These are phyloP conservation scores for Plectosphaerella plurivora DNA, from an alignment of 2,329 filamentous ascomycete species.

Conservation along the genomic window DNA sequence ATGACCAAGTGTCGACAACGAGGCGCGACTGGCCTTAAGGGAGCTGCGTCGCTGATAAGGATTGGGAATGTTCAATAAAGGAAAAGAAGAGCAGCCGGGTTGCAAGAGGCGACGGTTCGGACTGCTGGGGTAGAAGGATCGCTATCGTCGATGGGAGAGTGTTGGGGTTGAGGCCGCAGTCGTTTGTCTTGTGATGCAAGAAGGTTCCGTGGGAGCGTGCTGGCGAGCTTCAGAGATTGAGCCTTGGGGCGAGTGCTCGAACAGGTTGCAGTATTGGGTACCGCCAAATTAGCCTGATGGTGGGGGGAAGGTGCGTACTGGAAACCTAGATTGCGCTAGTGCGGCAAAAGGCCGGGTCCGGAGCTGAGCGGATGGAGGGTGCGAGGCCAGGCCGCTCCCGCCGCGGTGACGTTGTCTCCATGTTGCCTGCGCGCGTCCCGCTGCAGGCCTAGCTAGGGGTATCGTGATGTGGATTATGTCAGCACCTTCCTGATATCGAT, in stretches of 20 bases:
- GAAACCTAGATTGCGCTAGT: slow-evolving; percentile 4
- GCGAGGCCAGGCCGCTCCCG: not conserved
- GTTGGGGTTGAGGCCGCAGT: not conserved
- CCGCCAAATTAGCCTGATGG: not conserved
- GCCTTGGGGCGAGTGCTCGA: not conserved
- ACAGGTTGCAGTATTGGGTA: not conserved
- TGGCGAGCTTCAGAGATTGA: slow-evolving; percentile 22
- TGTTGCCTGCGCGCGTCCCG: not conserved
- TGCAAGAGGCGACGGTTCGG: not conserved
- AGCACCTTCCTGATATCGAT: too few relatives aligned
- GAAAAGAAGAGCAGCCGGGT: not conserved
- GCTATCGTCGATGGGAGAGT: slow-evolving; percentile 2
- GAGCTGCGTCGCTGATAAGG: not conserved
- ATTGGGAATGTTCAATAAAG: not conserved
- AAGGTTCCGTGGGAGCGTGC: slow-evolving; percentile 18
- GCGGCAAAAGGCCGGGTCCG: slow-evolving; percentile 8
- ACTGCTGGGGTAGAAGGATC: not conserved
- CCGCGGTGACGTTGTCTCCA: not conserved
- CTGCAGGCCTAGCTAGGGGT: too few relatives aligned
- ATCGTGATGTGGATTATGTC: too few relatives aligned
- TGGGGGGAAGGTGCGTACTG: slow-evolving; percentile 14
- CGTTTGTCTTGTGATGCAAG: slow-evolving; percentile 19
- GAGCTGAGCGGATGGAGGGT: not conserved
- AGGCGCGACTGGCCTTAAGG: not conserved
- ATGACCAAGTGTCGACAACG: slow-evolving; percentile 1